Evolutionary conservation across 306 rosid genomes (phyloP), one percentile per base, ranked within the genome.

Genomic region (Cyclanthera cordifolia): DNA sequence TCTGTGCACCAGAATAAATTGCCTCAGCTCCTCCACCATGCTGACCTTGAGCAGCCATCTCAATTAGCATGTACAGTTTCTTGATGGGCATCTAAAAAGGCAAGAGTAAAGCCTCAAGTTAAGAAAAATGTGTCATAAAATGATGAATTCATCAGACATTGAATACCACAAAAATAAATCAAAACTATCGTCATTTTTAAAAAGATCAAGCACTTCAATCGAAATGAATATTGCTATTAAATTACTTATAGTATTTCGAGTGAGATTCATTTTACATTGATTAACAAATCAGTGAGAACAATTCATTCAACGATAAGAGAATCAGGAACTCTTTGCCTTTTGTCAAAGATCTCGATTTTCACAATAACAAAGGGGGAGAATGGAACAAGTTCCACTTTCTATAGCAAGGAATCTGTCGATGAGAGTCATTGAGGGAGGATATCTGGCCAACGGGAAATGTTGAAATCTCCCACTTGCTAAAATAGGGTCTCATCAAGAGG

Each of bases 1-100:
- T 90, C 76, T 81, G 86, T 80, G 73, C 49, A 53, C 97, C 99
- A n/a, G 99, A 81, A 76, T 64, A 94, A 75, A 94, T 80, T 39
- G 95, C 91, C 73, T 90, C 91, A 0, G 97, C 89, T 41, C 86
- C 85, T 72, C 95, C 97, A 65, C 99, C 99, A 7, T 70, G 73
- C 65, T 83, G 85, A n/a, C 99, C 99, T 76, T 94, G 99, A 2
- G 95, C 99, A 58, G 99, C 97, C 99, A 94, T 94, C 84, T 90
- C 97, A 70, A 90, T 71, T 80, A 90, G 60, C 91, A 82, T 86
- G 78, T 86, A 94, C 47, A 94, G 83, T 87, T 88, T 94, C 88
- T 82, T 94, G 86, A 94, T 94, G 45, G 99, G 84, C 80, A 88
- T 77, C 98, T 93, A 63, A 30, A 61, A 27, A 27, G 75, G 16